A percentile compares a stretch with the other conserved stretches of the same genome.
phyloP scores from a whole-genome alignment of 108 stramenopile genomes.

The Cyclostephanos invisitatus region DNA sequence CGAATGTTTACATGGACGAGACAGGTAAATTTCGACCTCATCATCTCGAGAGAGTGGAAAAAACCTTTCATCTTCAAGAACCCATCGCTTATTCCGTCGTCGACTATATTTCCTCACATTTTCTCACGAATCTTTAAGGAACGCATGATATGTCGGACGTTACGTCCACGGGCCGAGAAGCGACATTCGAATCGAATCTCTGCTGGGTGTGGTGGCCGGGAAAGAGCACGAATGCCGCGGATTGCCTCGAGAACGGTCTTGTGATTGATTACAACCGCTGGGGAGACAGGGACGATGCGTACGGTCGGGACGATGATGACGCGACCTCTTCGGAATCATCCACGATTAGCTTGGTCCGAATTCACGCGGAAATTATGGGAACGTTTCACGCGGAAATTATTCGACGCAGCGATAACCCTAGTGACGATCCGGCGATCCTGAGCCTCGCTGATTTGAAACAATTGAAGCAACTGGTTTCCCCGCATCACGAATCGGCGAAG shows the following conservation, averaged over 20 bases:
- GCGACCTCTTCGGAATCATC: constrained; percentile 23
- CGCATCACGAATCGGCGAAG: constrained; percentile 66
- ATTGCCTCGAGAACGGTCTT: constrained; percentile 62
- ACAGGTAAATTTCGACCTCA: constrained; percentile 41
- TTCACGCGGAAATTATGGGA: constrained; percentile 20
- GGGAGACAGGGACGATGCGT: constrained; percentile 16
- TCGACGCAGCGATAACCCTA: neutral
- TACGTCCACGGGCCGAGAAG: constrained; percentile 68
- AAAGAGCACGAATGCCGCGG: constrained; percentile 26
- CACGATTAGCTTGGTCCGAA: constrained; percentile 16
- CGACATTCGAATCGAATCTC: constrained; percentile 72
- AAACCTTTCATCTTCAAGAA: neutral
- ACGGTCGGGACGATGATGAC: constrained; percentile 14
- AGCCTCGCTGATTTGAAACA: constrained; percentile 50
- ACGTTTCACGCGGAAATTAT: too few relatives aligned
- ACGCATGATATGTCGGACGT: constrained; percentile 52
- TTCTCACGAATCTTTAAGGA: constrained; percentile 18
- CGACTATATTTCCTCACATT: neutral
- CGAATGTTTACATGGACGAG: constrained; percentile 82
- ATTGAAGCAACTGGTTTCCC: constrained; percentile 54
- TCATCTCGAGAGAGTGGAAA: neutral
- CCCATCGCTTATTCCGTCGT: neutral
- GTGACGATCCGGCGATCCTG: neutral
- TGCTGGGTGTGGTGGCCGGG: constrained; percentile 75
- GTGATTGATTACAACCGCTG: constrained; percentile 29